Evolutionary conservation across 2,329 filamentous ascomycete species (phyloP).

Genomic region (Zasmidium citrigriseum): DNA sequence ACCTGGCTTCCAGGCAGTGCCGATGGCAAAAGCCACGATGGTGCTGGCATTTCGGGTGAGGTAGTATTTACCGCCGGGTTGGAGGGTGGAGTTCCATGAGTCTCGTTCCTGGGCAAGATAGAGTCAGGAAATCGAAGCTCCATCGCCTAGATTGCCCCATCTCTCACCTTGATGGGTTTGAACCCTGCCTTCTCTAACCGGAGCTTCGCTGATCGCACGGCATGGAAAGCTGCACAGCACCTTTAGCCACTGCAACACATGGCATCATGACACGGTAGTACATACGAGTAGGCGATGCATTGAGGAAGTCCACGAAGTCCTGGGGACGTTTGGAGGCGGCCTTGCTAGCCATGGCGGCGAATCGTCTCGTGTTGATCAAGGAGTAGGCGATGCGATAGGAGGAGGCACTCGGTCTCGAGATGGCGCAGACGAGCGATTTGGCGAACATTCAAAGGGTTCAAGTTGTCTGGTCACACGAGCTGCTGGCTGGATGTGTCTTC

Average conservation of each 20-base stretch:
- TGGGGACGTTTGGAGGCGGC: constrained; percentile 57
- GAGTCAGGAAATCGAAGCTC: not conserved
- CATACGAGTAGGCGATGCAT: constrained; percentile 89
- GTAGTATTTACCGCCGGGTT: constrained; percentile 92
- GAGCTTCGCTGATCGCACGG: constrained; percentile 74
- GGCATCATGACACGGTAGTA: constrained; percentile 15
- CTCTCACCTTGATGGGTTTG: constrained; percentile 69
- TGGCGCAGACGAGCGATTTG: not conserved
- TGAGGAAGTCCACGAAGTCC: constrained; percentile 91
- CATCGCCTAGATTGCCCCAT: not conserved
- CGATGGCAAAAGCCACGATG: constrained; percentile 89
- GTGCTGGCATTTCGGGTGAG: constrained; percentile 91
- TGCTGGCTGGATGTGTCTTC: not conserved
- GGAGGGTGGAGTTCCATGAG: constrained; percentile 76
- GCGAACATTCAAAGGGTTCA: not conserved
- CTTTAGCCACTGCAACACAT: constrained; percentile 10
- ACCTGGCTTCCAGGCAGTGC: constrained; percentile 85
- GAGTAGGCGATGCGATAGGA: not conserved
- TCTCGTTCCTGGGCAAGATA: constrained; percentile 67
- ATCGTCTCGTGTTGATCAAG: not conserved
- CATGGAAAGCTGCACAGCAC: constrained; percentile 75
- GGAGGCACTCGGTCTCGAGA: not conserved
- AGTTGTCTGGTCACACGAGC: not conserved
- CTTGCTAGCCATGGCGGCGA: constrained; percentile 35
- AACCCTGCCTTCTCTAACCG: constrained; percentile 84